Evolutionary conservation across 495 filamentous ascomycete genomes (phyloP).

Genomic region (Tuber borchii): DNA sequence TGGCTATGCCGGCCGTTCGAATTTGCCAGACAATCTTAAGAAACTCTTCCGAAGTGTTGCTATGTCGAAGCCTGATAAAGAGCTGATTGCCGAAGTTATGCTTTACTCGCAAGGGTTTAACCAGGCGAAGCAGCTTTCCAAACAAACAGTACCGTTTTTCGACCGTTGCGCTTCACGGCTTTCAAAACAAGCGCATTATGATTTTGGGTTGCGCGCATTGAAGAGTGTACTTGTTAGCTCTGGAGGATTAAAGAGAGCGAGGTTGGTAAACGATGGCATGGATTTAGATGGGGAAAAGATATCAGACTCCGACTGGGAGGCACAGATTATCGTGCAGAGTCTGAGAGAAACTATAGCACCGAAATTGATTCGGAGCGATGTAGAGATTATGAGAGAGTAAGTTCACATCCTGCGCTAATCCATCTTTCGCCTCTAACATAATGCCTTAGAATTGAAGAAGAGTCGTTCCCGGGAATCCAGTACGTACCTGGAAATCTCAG

Average conservation of each 20-base stretch:
- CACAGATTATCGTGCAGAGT: slow-evolving; percentile 98
- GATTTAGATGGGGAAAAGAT: slow-evolving; percentile 52
- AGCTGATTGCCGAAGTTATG: slow-evolving; percentile 99
- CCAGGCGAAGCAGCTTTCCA: slow-evolving; percentile 84
- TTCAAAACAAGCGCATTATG: slow-evolving; percentile 96
- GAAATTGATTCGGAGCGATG: slow-evolving; percentile 87
- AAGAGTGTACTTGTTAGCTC: slow-evolving; percentile 98
- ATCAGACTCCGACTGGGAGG: slow-evolving; percentile 52
- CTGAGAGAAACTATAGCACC: slow-evolving; percentile 96
- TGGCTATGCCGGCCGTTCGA: slow-evolving; percentile 95
- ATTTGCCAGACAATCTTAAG: slow-evolving; percentile 96
- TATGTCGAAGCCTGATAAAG: slow-evolving; percentile 99
- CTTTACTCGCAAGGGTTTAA: slow-evolving; percentile 98
- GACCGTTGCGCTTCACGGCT: slow-evolving; percentile 72
- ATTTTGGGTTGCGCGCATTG: slow-evolving; percentile 92
- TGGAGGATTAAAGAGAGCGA: slow-evolving; percentile 83
- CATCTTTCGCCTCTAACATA: slow-evolving; percentile 1
- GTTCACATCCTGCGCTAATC: not conserved
- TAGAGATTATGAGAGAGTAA: slow-evolving; percentile 66
- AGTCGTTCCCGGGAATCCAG: slow-evolving; percentile 85
- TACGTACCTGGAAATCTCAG: slow-evolving; percentile 84
- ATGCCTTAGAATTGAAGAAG: slow-evolving; percentile 56
- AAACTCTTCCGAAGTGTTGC: slow-evolving; percentile 98
- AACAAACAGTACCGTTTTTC: slow-evolving; percentile 95
- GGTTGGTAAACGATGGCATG: slow-evolving; percentile 53